Evolutionary conservation across 345 rosid genomes (phyloP).

Genomic region (Cardiospermum halicacabum): DNA sequence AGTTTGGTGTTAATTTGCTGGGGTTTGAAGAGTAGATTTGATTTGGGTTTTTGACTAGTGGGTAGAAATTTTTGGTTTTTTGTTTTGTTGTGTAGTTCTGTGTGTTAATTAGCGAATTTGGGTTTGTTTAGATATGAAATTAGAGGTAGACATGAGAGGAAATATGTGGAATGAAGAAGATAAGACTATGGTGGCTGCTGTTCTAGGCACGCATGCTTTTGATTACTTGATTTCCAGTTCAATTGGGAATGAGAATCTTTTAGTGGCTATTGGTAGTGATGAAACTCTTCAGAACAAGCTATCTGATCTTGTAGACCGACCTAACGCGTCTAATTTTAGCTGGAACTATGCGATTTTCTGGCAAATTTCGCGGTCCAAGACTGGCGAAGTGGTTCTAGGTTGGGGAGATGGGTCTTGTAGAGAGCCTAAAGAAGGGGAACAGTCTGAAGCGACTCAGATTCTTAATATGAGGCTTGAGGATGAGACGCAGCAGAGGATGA

Average conservation of each 20-base stretch:
- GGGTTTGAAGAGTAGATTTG: slow-evolving; percentile 19
- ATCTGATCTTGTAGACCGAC: slow-evolving; percentile 82
- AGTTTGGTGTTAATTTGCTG: slow-evolving; percentile 1
- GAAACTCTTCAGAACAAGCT: slow-evolving; percentile 83
- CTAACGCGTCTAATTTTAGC: slow-evolving; percentile 68
- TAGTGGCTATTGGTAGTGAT: slow-evolving; percentile 54
- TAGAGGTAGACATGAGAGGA: slow-evolving; percentile 50
- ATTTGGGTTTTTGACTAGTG: slow-evolving; percentile 14
- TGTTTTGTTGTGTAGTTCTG: too few relatives aligned
- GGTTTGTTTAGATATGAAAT: slow-evolving; percentile 39
- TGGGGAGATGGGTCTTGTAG: slow-evolving; percentile 98
- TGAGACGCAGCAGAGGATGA: slow-evolving; percentile 70
- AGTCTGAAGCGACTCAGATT: slow-evolving; percentile 38
- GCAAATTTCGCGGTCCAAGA: slow-evolving; percentile 84
- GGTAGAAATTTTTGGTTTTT: slow-evolving; percentile 1
- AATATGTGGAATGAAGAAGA: slow-evolving; percentile 78
- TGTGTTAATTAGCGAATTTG: slow-evolving; percentile 4
- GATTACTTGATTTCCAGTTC: slow-evolving; percentile 71
- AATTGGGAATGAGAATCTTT: slow-evolving; percentile 54
- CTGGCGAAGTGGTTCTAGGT: slow-evolving; percentile 84
- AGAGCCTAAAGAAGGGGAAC: slow-evolving; percentile 82
- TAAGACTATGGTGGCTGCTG: slow-evolving; percentile 55
- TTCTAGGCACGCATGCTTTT: slow-evolving; percentile 73
- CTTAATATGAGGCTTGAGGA: slow-evolving; percentile 41
- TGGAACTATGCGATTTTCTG: slow-evolving; percentile 97